Conservation (phyloP, 352 stramenopile species). For the Halophytophthora polymorphica region DNA sequence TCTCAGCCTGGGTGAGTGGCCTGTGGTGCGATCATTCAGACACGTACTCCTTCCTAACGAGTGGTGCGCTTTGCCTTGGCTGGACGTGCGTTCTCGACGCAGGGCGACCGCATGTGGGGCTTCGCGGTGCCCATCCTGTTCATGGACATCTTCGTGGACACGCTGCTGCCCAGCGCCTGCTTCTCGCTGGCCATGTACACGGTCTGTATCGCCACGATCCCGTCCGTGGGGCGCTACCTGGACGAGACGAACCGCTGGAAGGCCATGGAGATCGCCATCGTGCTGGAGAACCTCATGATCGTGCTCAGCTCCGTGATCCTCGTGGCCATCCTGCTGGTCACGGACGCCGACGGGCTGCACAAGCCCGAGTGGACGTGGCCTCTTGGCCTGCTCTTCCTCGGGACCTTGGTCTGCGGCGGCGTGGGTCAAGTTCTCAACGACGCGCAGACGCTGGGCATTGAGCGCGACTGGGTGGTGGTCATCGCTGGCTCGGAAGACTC, state of each 20-base stretch:
- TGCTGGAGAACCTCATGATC: constrained; percentile 80
- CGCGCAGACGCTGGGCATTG: constrained; percentile 71
- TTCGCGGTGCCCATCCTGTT: constrained; percentile 81
- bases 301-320: constrained; percentile 61
- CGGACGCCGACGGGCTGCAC: constrained; percentile 53
- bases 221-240: constrained; percentile 56
- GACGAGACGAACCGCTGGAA: constrained; percentile 67
- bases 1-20: constrained; percentile 67
- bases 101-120: constrained; percentile 80
- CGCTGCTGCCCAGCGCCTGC: constrained; percentile 64
- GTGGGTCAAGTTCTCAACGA: constrained; percentile 75
- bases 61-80: too few relatives aligned
- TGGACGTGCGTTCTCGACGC: neutral
- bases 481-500: constrained; percentile 52
- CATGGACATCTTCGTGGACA: constrained; percentile 86
- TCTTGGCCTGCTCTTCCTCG: constrained; percentile 41
- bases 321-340: constrained; percentile 57
- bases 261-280: constrained; percentile 66
- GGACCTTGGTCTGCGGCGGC: constrained; percentile 61
- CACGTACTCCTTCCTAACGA: too few relatives aligned
- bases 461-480: constrained; percentile 88
- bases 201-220: constrained; percentile 68
- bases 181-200: constrained; percentile 79
- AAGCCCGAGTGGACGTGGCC: constrained; percentile 52
- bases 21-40: neutral